Percentiles rank a stretch among this genome's conserved stretches.
phyloP scores from a whole-genome alignment of 2,329 filamentous ascomycete species.

The Calonectria pseudoreteaudii region DNA sequence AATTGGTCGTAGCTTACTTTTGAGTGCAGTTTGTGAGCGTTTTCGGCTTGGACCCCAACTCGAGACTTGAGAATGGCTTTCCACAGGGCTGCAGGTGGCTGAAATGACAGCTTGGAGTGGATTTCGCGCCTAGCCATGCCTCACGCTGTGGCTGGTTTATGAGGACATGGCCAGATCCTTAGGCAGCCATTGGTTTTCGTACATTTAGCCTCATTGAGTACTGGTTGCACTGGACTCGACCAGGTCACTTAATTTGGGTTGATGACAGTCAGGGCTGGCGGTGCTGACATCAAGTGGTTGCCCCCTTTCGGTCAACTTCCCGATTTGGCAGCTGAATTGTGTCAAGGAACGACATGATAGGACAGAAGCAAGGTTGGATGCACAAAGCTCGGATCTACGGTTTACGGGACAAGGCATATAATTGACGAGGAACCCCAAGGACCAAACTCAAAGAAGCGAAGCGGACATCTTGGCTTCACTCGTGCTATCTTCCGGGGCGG shows the following conservation, averaged over 20 bases:
- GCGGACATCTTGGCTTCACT: not conserved
- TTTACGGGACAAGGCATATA: not conserved
- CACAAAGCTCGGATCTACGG: not conserved
- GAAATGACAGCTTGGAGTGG: not conserved
- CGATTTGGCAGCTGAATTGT: not conserved
- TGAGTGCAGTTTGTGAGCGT: not conserved
- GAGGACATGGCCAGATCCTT: not conserved
- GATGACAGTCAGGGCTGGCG: not conserved
- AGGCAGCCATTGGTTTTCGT: not conserved
- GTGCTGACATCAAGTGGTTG: no score
- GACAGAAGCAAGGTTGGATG: conserved; percentile 22
- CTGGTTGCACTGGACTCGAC: not conserved
- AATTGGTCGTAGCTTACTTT: not conserved
- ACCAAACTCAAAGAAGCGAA: not conserved
- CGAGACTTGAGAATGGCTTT: not conserved
- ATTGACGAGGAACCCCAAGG: not conserved
- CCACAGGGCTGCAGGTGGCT: not conserved
- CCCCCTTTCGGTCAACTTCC: conserved; percentile 23
- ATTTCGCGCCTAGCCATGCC: not conserved
- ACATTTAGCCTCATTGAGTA: not conserved
- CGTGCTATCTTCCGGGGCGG: not conserved
- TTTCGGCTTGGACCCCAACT: not conserved
- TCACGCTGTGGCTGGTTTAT: not conserved
- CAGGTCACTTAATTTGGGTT: not conserved
- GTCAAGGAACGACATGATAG: conserved; percentile 30